phyloP scores from a whole-genome alignment of 805 yeast species.

The Yarrowia phangngaensis region DNA sequence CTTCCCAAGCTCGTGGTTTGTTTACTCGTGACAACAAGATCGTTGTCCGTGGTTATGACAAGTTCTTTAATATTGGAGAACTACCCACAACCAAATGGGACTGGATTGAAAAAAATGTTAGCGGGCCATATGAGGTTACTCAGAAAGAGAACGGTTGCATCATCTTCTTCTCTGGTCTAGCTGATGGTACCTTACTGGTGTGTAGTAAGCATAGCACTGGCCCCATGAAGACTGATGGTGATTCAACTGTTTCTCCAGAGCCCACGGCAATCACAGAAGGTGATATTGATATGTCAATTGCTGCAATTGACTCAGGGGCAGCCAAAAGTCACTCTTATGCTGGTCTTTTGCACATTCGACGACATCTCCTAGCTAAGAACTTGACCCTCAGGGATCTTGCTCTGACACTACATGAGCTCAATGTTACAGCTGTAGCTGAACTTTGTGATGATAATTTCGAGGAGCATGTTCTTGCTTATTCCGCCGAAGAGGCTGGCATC shows the following conservation, averaged over 20 bases:
- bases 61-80: conserved; percentile 83
- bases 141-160: conserved; percentile 94
- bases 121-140: conserved; percentile 77
- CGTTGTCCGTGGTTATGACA: conserved; percentile 85
- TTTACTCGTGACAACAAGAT: conserved; percentile 51
- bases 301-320: not conserved
- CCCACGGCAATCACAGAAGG: too few species aligned
- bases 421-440: conserved; percentile 86
- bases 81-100: conserved; percentile 50
- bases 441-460: conserved; percentile 89
- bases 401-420: conserved; percentile 45
- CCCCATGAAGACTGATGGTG: conserved; percentile 44
- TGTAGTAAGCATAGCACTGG: conserved; percentile 94
- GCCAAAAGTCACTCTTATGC: conserved; percentile 67
- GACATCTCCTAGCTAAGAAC: conserved; percentile 48
- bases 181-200: conserved; percentile 72
- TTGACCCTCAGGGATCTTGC: conserved; percentile 54
- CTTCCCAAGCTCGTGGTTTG: conserved; percentile 78
- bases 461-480: conserved; percentile 83
- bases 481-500: conserved; percentile 64
- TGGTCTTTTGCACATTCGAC: conserved; percentile 57
- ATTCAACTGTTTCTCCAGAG: conserved; percentile 28
- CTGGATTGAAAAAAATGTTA: conserved; percentile 46
- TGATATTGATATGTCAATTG: not conserved
- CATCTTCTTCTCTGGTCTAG: conserved; percentile 71